Base-by-base conservation (phyloP, 2,329 filamentous ascomycete genomes). In the Pseudogymnoascus sp. region DNA sequence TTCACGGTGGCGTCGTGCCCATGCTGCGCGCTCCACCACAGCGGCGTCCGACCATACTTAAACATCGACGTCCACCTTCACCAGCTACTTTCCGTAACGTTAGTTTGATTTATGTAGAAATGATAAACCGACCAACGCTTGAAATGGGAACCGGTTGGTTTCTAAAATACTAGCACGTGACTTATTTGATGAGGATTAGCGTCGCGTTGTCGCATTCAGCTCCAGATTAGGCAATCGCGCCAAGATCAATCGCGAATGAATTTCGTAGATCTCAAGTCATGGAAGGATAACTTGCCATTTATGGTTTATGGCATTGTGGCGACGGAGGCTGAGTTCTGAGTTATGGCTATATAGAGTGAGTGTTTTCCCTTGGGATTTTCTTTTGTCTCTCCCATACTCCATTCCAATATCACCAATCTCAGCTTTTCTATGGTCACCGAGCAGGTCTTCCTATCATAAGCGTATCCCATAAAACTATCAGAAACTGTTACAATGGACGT, bases 201-300 rank as follows among this genome's bases (percentile, higher is more conserved):
- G 26, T 56, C 50, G 26, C 50, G n/a, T 56, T 19, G 50, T 56
- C 50, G 50, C n/a, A 56, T 56, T 56, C 50, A 33, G 50, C 50
- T 56, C 29, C 50, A 33, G 10, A 56, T 56, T 56, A 56, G 50
- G 50, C 26, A 56, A 56, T 56, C 50, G 50, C 50, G 50, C 50
- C 50, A 56, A 56, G 50, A 56, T n/a, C 29, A 31, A 53, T 19
- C 26, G 17, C 9, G 23, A 26, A 56, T 56, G n/a, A 29, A 56
- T 56, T 56, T 56, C 29, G 29, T 33, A 33, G 50, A 56, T 56
- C 50, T 33, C 50, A 56, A 13, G 50, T 56, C 50, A 31, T 19
- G 10, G 26, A 56, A 33, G 50, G 50, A 56, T 56, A 56, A 19
- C 50, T 56, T 56, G n/a, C 26, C 50, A 31, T 19, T 33, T 56